Base-by-base conservation (phyloP, 139 green algal species). In the Pedinophyceae sp. region DNA sequence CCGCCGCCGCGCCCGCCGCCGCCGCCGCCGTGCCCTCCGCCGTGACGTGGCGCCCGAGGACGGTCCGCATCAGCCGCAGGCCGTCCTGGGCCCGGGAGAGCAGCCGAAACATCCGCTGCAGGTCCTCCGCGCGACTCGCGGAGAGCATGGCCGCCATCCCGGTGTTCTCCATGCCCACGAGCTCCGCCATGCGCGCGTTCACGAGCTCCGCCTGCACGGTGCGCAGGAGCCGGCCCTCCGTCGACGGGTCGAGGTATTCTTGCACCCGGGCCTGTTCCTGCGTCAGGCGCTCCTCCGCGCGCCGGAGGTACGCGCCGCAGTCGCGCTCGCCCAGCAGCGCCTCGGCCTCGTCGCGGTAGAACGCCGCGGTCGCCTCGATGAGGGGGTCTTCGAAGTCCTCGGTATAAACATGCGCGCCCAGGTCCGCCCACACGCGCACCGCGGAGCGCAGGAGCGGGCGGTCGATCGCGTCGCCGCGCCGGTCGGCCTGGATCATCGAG, bases 361-460 rank as follows among this genome's bases (percentile, higher is more conserved):
- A 97, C 23, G 86, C 80, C 3, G 73, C 56, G 1, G 90, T 80
- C 4, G 64, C 68, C 25, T 72, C 67, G 18, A 98, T 66, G 68
- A 95, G 95, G 30, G 68, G 75, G 3, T 47, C 61, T 76, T 97
- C 88, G 75, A 98, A 93, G 34, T 97, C 89, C 22, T 89, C 73
- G 27, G 34, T 13, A 13, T 43, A 43, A 7, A 43, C 34, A 7
- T 43, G 34, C 34, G 34, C 34, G 10, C n/a, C n/a, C 50, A 58
- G 19, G 22, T 10, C n/a, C 5, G 38, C 5, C 27, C 43, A 26
- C 48, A 78, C 72, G 61, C 75, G 74, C 4, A 77, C 92, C 41
- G 84, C 79, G 19, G 72, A 62, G 18, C 74, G 68, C 29, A 97
- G 64, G n/a, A 95, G 74, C 0, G 55, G 52, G 1, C 74, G 67